phyloP scores from a whole-genome alignment of 192 early-diverging fungal species.

The Backusella tarrabulga region DNA sequence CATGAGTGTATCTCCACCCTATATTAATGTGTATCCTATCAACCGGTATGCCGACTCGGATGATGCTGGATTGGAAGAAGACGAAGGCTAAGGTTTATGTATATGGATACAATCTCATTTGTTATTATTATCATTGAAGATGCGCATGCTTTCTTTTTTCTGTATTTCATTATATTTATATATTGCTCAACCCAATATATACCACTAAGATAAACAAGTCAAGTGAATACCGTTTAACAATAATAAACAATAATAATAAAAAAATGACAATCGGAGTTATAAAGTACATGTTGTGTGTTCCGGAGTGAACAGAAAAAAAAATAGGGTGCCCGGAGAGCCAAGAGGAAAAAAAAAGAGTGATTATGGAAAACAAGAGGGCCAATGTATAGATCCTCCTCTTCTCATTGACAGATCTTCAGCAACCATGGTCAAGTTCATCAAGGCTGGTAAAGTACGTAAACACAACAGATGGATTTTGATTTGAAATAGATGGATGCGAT shows the following conservation, averaged over 20 bases:
- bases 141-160: no score
- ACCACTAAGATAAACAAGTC: no score
- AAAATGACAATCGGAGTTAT: not conserved
- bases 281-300: not conserved
- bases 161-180: no score
- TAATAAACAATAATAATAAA: no score
- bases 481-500: not conserved
- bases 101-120: not conserved
- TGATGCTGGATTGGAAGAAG: not conserved
- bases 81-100: not conserved
- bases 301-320: no score
- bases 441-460: slow-evolving; percentile 57
- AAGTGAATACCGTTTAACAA: no score
- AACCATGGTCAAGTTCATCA: slow-evolving; percentile 58
- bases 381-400: slow-evolving; percentile 9
- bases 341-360: not conserved
- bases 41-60: slow-evolving; percentile 28
- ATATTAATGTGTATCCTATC: slow-evolving; percentile 47
- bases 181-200: no score
- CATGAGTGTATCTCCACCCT: slow-evolving; percentile 44
- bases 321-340: not conserved
- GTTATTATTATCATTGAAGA: not conserved
- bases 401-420: slow-evolving; percentile 18
- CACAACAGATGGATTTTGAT: slow-evolving; percentile 22
- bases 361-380: not conserved